Evolutionary conservation across 2,329 filamentous ascomycete species (phyloP).

Genomic region (Alternaria ventricosa): DNA sequence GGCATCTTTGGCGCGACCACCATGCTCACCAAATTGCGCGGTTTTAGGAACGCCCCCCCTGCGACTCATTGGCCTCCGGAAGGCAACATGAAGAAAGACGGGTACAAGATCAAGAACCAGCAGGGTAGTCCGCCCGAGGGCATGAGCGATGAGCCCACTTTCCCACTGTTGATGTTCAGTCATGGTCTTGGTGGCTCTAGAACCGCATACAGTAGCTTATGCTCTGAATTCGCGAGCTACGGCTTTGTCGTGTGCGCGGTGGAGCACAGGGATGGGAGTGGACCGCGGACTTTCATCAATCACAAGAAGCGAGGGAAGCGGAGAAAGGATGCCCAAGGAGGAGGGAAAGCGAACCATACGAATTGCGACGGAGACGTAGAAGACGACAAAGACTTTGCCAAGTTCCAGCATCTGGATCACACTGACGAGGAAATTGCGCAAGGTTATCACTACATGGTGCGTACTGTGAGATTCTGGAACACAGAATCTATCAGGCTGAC

Average conservation of each 20-base stretch:
- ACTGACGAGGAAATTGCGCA: slow-evolving; percentile 46
- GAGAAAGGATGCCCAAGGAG: slow-evolving; percentile 24
- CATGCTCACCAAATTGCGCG: slow-evolving; percentile 70
- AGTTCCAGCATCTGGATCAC: slow-evolving; percentile 46
- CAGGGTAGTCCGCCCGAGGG: slow-evolving; percentile 49
- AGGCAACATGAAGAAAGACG: slow-evolving; percentile 46
- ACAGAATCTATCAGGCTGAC: slow-evolving; percentile 10
- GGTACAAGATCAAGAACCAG: slow-evolving; percentile 51
- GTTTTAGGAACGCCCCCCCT: slow-evolving; percentile 65
- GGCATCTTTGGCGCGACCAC: slow-evolving; percentile 63
- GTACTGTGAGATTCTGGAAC: slow-evolving; percentile 5
- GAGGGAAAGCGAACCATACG: slow-evolving; percentile 14
- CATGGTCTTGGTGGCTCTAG: slow-evolving; percentile 70
- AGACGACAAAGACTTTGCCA: slow-evolving; percentile 30
- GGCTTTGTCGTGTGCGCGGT: slow-evolving; percentile 70
- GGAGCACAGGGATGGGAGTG: slow-evolving; percentile 70
- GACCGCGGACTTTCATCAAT: slow-evolving; percentile 67
- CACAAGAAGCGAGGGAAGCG: slow-evolving; percentile 50
- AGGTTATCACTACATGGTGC: slow-evolving; percentile 57
- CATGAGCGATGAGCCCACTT: slow-evolving; percentile 52
- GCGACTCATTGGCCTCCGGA: slow-evolving; percentile 63
- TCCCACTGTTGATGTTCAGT: slow-evolving; percentile 70
- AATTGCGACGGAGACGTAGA: slow-evolving; percentile 11
- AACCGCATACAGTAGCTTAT: slow-evolving; percentile 68
- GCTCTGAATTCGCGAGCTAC: slow-evolving; percentile 70